phyloP scores from a whole-genome alignment of 345 rosid genomes.

The Citrus unshiu region DNA sequence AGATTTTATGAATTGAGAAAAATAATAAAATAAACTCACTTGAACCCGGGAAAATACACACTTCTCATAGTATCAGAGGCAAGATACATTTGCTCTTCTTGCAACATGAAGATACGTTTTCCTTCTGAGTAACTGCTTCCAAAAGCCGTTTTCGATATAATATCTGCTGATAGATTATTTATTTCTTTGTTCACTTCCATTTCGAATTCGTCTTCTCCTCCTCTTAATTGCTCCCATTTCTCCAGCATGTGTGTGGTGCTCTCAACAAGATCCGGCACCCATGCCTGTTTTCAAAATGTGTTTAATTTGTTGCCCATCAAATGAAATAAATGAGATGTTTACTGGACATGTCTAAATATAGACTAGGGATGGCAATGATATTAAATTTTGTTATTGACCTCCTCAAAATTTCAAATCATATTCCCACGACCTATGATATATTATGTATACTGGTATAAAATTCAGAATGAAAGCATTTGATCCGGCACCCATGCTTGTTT shows the following conservation, averaged over 20 bases:
- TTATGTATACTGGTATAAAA: no score
- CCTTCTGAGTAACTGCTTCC: constrained; percentile 79
- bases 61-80: constrained; percentile 45
- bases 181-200: constrained; percentile 56
- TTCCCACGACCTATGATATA: no score
- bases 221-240: constrained; percentile 60
- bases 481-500: constrained; percentile 60
- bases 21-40: constrained; percentile 29
- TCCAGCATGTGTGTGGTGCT: constrained; percentile 45
- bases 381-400: no score
- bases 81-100: constrained; percentile 63
- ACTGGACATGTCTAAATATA: no score
- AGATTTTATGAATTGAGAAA: no score
- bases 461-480: background rate
- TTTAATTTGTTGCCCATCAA: background rate
- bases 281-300: constrained; percentile 25
- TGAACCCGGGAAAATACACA: constrained; percentile 73
- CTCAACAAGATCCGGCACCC: constrained; percentile 61
- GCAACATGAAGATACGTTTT: constrained; percentile 52
- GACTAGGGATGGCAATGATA: no score
- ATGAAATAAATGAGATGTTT: no score
- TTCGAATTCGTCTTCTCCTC: constrained; percentile 55
- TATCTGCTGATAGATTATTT: constrained; percentile 56
- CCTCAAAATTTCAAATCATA: no score
- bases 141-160: constrained; percentile 77